Conservation (phyloP, 345 rosid species). For the Euphorbia lathyris region DNA sequence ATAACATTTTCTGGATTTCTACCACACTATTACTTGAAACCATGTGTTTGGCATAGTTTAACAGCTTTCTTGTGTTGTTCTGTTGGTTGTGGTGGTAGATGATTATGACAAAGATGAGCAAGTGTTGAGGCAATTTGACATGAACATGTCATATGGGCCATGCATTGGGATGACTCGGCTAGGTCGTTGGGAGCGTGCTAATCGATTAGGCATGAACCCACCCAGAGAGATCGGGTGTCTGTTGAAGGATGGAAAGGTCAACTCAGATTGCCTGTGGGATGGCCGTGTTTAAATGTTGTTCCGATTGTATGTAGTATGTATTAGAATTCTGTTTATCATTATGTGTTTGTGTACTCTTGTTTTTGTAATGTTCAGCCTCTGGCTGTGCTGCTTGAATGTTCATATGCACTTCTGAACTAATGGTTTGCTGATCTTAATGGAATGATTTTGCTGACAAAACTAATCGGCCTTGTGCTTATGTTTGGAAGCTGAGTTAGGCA, state of each 20-base stretch:
- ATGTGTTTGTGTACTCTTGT: not conserved
- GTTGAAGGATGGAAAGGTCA: slow-evolving; percentile 44
- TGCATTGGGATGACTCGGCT: slow-evolving; percentile 70
- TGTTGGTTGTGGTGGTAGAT: slow-evolving; percentile 25
- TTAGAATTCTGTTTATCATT: not conserved
- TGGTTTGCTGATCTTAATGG: slow-evolving; percentile 6
- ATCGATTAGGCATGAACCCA: slow-evolving; percentile 61
- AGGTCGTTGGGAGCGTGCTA: slow-evolving; percentile 77
- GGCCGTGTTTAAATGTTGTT: slow-evolving; percentile 43
- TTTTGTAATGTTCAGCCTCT: slow-evolving; percentile 15
- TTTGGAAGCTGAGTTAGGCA: not conserved
- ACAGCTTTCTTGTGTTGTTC: not conserved
- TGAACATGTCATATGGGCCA: slow-evolving; percentile 82
- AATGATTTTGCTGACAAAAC: not conserved
- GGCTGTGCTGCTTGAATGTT: slow-evolving; percentile 18
- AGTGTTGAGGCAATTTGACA: slow-evolving; percentile 65
- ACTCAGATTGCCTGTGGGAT: slow-evolving; percentile 60
- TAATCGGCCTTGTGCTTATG: not conserved
- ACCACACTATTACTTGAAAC: not conserved
- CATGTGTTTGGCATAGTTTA: slow-evolving; percentile 1
- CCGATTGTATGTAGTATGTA: not conserved
- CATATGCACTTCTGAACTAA: not conserved
- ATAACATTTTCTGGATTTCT: too few species aligned
- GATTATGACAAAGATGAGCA: slow-evolving; percentile 45
- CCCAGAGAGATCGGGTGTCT: slow-evolving; percentile 48